phyloP scores from a whole-genome alignment of 176 grass and related monocot genomes.

The Musa troglodytarum region DNA sequence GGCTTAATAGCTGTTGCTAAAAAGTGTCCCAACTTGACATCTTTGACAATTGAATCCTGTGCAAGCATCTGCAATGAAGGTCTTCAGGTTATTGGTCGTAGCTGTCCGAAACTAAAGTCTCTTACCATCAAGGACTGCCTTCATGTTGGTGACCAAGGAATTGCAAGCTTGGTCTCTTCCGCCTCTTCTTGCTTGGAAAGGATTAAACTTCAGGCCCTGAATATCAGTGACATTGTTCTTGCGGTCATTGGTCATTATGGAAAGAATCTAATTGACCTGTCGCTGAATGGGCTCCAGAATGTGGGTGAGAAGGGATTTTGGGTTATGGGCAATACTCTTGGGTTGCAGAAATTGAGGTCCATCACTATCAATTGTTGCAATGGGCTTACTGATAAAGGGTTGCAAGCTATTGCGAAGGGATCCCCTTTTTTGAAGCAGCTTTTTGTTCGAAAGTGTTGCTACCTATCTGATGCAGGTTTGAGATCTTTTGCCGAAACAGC shows the following conservation, averaged over 20 bases:
- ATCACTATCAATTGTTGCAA: conserved; percentile 52
- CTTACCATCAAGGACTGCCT: conserved; percentile 75
- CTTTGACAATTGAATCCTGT: conserved; percentile 47
- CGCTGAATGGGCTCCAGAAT: conserved; percentile 39
- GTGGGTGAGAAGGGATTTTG: conserved; percentile 89
- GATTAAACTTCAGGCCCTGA: conserved; percentile 68
- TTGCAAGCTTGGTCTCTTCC: conserved; percentile 58
- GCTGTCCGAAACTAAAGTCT: conserved; percentile 54
- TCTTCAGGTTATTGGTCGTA: conserved; percentile 42
- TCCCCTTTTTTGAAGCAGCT: conserved; percentile 64
- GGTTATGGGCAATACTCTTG: conserved; percentile 92
- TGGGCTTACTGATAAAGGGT: conserved; percentile 62
- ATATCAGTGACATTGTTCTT: conserved; percentile 64
- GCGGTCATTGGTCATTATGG: conserved; percentile 77
- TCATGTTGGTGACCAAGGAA: conserved; percentile 59
- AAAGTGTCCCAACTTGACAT: conserved; percentile 56
- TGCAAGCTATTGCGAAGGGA: conserved; percentile 60
- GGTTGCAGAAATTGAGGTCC: conserved; percentile 68
- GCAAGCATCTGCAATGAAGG: conserved; percentile 52
- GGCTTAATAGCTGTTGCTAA: conserved; percentile 38
- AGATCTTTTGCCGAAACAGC: conserved; percentile 55
- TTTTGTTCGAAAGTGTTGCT: conserved; percentile 58
- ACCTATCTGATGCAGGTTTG: conserved; percentile 60
- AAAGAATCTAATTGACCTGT: conserved; percentile 58
- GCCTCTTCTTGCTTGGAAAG: conserved; percentile 39